phyloP scores from a whole-genome alignment of 1,284 basidiomycete genomes.

The Puccinia novopanici region DNA sequence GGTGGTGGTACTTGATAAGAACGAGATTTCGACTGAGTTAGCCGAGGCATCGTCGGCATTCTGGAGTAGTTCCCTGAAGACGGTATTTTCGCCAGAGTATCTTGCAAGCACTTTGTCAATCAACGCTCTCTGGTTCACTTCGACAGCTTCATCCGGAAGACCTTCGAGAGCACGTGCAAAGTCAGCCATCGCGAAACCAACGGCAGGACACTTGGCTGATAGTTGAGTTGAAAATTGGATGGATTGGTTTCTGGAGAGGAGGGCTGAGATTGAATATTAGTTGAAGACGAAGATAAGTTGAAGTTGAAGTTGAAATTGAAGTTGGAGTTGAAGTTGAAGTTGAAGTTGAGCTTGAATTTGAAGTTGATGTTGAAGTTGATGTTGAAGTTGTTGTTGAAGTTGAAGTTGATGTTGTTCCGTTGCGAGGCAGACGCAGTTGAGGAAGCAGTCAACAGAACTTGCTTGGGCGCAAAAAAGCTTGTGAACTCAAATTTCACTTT shows the following conservation, averaged over 20 bases:
- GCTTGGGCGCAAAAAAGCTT: no score
- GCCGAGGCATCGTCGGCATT: conserved; percentile 94
- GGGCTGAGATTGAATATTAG: background rate
- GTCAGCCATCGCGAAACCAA: conserved; percentile 25
- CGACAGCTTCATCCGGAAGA: conserved; percentile 68
- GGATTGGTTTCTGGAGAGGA: background rate
- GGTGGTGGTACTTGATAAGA: conserved; percentile 51
- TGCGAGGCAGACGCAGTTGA: no score
- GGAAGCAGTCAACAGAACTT: no score
- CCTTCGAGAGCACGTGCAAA: conserved; percentile 44
- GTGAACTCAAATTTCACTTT: no score
- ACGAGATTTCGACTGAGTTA: conserved; percentile 60
- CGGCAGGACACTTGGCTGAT: background rate
- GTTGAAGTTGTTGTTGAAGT: no score
- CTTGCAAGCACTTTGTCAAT: conserved; percentile 91
- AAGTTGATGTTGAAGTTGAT: no score
- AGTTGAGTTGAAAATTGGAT: background rate
- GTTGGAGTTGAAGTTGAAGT: no score
- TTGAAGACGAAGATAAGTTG: no score
- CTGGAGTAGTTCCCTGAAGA: conserved; percentile 88
- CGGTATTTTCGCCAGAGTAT: conserved; percentile 91
- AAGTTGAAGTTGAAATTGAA: no score
- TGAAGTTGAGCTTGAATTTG: no score
- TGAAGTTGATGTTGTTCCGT: no score
- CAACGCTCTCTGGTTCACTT: conserved; percentile 91